A percentile compares a stretch with the other conserved stretches of the same genome.
Conservation (phyloP, 441 rosid species). For the Theobroma grandiflorum region DNA sequence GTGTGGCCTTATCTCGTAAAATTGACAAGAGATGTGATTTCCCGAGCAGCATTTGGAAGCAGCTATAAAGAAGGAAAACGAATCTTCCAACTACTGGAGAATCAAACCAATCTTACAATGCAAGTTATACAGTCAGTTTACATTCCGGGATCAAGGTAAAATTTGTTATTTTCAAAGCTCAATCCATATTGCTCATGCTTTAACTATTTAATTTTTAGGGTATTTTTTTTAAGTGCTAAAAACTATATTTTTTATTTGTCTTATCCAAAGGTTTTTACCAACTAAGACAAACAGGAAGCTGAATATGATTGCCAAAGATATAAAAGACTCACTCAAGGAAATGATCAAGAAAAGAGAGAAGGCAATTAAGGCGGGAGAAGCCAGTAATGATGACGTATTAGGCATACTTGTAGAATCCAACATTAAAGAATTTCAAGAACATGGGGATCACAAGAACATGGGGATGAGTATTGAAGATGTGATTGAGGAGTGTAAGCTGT, state of each 20-base stretch:
- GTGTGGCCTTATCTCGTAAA: too few relatives aligned
- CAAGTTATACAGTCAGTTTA: not conserved
- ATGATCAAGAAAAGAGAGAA: conserved; percentile 27
- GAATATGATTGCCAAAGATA: conserved; percentile 17
- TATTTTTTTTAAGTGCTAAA: too few relatives aligned
- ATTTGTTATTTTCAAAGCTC: not conserved
- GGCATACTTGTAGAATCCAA: conserved; percentile 38
- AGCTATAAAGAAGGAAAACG: too few relatives aligned
- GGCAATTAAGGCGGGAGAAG: conserved; percentile 23
- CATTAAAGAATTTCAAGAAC: conserved; percentile 28
- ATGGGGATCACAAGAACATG: not conserved
- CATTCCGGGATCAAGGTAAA: conserved; percentile 29
- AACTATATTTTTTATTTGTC: not conserved
- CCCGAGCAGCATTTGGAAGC: too few relatives aligned
- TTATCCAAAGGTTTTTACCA: conserved; percentile 29
- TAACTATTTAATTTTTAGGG: too few relatives aligned
- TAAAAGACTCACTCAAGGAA: conserved; percentile 12
- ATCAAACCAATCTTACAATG: too few relatives aligned
- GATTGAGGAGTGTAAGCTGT: too few relatives aligned
- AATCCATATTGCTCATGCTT: not conserved
- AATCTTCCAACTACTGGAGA: too few relatives aligned
- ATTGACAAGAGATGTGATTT: too few relatives aligned
- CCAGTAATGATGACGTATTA: conserved; percentile 22
- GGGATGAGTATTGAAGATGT: conserved; percentile 28
- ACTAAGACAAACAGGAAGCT: conserved; percentile 29